Percentiles rank a stretch among this genome's conserved stretches.
These are phyloP conservation scores for Entophlyctis luteolus DNA, from an alignment of 192 early-diverging fungal species.

Conservation along the genomic window DNA sequence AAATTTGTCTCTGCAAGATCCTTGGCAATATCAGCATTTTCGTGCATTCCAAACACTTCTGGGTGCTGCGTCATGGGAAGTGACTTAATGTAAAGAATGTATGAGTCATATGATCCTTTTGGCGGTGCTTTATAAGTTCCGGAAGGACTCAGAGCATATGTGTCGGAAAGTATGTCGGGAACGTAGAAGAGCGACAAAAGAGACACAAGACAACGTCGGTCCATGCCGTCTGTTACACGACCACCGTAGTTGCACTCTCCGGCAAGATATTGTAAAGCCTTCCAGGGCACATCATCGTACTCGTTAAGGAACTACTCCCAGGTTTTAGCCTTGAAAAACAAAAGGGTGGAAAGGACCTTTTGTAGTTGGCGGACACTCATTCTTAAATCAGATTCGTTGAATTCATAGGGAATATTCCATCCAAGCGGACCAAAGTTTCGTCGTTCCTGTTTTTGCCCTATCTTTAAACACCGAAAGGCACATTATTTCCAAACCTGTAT, in stretches of 20 bases:
- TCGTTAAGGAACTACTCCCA: slow-evolving; percentile 51
- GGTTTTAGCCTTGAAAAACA: not conserved
- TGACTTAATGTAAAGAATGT: slow-evolving; percentile 54
- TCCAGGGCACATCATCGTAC: slow-evolving; percentile 58
- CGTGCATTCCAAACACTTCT: slow-evolving; percentile 63
- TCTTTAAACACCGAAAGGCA: not conserved
- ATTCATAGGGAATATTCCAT: slow-evolving; percentile 67
- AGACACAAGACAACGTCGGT: slow-evolving; percentile 50
- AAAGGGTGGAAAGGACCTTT: slow-evolving; percentile 38
- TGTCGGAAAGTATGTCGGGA: slow-evolving; percentile 48
- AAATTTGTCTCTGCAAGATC: slow-evolving; percentile 54
- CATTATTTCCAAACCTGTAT: slow-evolving; percentile 32
- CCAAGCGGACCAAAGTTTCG: slow-evolving; percentile 63
- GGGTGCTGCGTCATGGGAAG: slow-evolving; percentile 53
- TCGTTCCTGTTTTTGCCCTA: slow-evolving; percentile 33
- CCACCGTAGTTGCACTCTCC: slow-evolving; percentile 65
- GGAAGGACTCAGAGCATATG: slow-evolving; percentile 44
- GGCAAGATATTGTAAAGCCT: slow-evolving; percentile 53
- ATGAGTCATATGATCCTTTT: slow-evolving; percentile 49
- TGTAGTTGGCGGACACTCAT: slow-evolving; percentile 58
- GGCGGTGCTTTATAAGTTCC: slow-evolving; percentile 52
- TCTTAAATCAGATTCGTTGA: slow-evolving; percentile 58
- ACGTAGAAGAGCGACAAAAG: slow-evolving; percentile 51
- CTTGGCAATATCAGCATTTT: slow-evolving; percentile 61
- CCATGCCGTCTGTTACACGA: slow-evolving; percentile 57